Conservation (phyloP, 345 rosid species). For the Euphorbia tirucalli region DNA sequence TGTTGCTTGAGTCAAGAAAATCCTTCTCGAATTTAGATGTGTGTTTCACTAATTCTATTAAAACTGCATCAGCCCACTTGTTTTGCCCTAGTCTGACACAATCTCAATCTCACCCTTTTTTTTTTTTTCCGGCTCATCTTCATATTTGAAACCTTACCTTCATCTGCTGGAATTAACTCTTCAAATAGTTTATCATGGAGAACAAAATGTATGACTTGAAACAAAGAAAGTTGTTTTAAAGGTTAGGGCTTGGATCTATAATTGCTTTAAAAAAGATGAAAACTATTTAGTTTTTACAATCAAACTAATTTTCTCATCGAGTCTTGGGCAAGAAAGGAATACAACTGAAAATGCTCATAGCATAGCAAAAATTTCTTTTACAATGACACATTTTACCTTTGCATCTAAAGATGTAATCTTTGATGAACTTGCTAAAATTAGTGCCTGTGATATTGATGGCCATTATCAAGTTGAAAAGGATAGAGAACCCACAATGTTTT, state of each 20-base stretch:
- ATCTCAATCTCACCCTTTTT: neutral
- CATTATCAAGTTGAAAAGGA: neutral
- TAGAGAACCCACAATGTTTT: neutral
- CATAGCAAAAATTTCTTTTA: neutral
- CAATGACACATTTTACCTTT: neutral
- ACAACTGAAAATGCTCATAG: neutral
- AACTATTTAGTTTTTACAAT: neutral
- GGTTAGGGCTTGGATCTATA: neutral
- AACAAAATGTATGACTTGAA: neutral
- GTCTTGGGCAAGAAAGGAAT: neutral
- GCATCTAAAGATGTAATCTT: neutral
- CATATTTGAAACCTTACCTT: conserved; percentile 1
- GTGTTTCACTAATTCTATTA: neutral
- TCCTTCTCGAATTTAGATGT: neutral
- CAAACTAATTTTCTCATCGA: neutral
- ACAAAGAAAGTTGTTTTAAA: neutral
- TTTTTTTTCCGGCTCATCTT: neutral
- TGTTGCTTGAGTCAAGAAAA: too few species aligned
- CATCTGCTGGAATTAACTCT: neutral
- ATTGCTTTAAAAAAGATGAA: neutral
- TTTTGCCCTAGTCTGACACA: too few species aligned
- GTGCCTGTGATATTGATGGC: neutral
- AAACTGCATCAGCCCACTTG: too few species aligned
- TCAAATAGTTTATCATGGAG: neutral
- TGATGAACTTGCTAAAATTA: neutral